These are phyloP conservation scores for Megacollybia marginata DNA, from an alignment of 768 basidiomycete genomes.

Conservation along the genomic window DNA sequence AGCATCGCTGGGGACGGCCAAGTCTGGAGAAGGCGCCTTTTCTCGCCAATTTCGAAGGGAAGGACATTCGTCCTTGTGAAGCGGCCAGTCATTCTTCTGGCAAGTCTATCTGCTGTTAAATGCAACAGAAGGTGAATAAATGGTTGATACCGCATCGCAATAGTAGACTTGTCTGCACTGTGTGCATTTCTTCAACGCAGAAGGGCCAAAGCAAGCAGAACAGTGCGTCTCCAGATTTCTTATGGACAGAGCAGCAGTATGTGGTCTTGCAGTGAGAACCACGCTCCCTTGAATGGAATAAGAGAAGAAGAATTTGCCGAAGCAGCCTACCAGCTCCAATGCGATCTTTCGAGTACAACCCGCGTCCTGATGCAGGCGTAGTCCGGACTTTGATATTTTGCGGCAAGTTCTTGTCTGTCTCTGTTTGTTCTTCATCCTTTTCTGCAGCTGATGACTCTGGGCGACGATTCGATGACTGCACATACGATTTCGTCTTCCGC, in stretches of 20 bases:
- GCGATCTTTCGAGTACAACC: slow-evolving; percentile 31
- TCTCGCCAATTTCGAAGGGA: slow-evolving; percentile 56
- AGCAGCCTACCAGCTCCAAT: background rate
- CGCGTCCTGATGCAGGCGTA: slow-evolving; percentile 32
- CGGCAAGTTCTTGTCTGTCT: slow-evolving; percentile 22
- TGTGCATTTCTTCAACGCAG: slow-evolving; percentile 61
- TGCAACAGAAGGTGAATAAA: slow-evolving; percentile 1
- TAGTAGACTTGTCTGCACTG: slow-evolving; percentile 67
- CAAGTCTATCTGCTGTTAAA: slow-evolving; percentile 38
- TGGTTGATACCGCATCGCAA: slow-evolving; percentile 52
- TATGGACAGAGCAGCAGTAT: slow-evolving; percentile 59
- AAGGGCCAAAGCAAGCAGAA: slow-evolving; percentile 49
- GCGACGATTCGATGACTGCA: slow-evolving; percentile 19
- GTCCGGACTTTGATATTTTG: slow-evolving; percentile 30
- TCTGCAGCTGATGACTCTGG: slow-evolving; percentile 13
- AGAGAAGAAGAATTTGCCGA: background rate
- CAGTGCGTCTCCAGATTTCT: slow-evolving; percentile 56
- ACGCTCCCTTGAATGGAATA: slow-evolving; percentile 39
- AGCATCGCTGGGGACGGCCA: slow-evolving; percentile 64
- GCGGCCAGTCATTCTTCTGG: slow-evolving; percentile 64
- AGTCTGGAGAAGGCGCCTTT: slow-evolving; percentile 37
- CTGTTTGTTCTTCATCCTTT: slow-evolving; percentile 15
- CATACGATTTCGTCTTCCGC: slow-evolving; percentile 29
- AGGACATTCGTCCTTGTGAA: slow-evolving; percentile 74
- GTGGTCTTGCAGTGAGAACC: slow-evolving; percentile 51